Percentiles rank a stretch among this genome's conserved stretches.
These are phyloP conservation scores for Russula virescens DNA, from an alignment of 768 basidiomycete species.

Conservation along the genomic window DNA sequence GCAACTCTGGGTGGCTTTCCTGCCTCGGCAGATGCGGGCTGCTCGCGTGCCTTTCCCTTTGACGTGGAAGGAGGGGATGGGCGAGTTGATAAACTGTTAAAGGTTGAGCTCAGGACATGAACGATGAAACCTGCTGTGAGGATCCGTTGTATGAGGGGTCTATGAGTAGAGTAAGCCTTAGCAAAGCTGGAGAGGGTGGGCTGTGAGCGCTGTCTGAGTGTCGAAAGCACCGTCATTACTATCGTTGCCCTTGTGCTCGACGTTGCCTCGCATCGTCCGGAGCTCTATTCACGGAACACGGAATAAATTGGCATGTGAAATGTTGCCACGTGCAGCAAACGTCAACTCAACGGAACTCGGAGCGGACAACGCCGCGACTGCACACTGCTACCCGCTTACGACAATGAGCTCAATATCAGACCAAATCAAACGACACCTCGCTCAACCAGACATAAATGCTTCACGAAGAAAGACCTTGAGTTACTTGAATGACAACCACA, in stretches of 20 bases:
- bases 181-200: slow-evolving; percentile 39
- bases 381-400: neutral
- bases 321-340: neutral
- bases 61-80: slow-evolving; percentile 30
- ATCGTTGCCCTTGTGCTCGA: neutral
- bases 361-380: too few relatives aligned
- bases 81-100: slow-evolving; percentile 47
- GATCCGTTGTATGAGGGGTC: slow-evolving; percentile 66
- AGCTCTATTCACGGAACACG: neutral
- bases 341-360: neutral
- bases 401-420: slow-evolving; percentile 27
- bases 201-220: slow-evolving; percentile 31
- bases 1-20: slow-evolving; percentile 59
- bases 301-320: slow-evolving; percentile 1
- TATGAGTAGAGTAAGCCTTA: slow-evolving; percentile 53
- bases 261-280: too few relatives aligned
- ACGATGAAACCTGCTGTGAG: slow-evolving; percentile 65
- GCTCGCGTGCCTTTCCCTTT: slow-evolving; percentile 36
- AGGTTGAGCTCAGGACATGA: slow-evolving; percentile 64
- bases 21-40: slow-evolving; percentile 29
- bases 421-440: slow-evolving; percentile 44
- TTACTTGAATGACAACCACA: slow-evolving; percentile 43
- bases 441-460: slow-evolving; percentile 40
- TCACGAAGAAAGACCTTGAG: slow-evolving; percentile 34
- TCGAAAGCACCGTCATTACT: slow-evolving; percentile 32